phyloP scores from a whole-genome alignment of 306 rosid species.

The Senna tora region DNA sequence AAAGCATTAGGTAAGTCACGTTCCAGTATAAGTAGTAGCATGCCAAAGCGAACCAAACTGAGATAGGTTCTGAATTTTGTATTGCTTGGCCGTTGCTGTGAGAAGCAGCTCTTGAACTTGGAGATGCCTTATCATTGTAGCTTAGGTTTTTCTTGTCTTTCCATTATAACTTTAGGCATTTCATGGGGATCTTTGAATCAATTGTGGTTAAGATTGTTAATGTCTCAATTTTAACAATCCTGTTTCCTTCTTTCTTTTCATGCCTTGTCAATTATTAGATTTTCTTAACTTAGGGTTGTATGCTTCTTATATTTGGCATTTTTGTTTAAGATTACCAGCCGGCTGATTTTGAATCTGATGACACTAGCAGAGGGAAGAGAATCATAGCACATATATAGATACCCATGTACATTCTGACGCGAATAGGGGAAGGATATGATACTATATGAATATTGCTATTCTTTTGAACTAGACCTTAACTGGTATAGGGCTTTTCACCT shows the following conservation, averaged over 20 bases:
- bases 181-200: constrained; percentile 15
- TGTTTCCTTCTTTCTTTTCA: background rate
- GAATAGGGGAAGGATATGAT: no score
- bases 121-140: constrained; percentile 26
- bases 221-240: background rate
- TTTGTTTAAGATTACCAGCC: background rate
- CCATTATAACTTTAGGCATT: constrained; percentile 6
- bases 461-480: no score
- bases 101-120: constrained; percentile 15
- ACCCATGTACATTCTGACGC: background rate
- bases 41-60: constrained; percentile 66
- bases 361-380: background rate
- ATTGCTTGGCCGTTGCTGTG: background rate
- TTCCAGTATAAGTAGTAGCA: constrained; percentile 50
- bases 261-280: background rate
- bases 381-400: background rate
- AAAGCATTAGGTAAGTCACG: constrained; percentile 88
- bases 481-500: no score
- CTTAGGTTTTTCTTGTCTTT: constrained; percentile 15
- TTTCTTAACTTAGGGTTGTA: background rate
- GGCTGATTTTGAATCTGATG: background rate
- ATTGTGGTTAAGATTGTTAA: background rate
- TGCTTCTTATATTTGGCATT: background rate
- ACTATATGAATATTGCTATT: no score
- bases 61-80: constrained; percentile 47